Percentiles rank a stretch among this genome's conserved stretches.
Evolutionary conservation across 2,329 filamentous ascomycete genomes (phyloP).

Genomic region (Cladosporium sp.): DNA sequence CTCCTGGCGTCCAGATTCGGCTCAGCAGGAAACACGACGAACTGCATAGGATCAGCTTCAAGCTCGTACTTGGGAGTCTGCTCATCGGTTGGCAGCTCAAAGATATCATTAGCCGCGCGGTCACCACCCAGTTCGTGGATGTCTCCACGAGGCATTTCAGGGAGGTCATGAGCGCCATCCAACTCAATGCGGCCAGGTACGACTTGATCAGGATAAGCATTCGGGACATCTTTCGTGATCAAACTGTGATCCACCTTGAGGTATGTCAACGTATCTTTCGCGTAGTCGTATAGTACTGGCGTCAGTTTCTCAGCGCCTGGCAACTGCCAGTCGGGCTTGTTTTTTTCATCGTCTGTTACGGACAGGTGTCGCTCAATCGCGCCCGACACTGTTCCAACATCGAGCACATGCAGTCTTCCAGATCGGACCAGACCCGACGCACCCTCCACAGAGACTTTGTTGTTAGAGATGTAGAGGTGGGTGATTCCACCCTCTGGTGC

Average conservation of each 20-base stretch:
- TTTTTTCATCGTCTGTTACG: constrained; percentile 16
- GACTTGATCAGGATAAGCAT: constrained; percentile 16
- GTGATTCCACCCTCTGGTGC: constrained; percentile 53
- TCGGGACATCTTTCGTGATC: constrained; percentile 38
- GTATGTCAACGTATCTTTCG: constrained; percentile 42
- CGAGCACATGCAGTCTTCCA: constrained; percentile 50
- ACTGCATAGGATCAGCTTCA: constrained; percentile 33
- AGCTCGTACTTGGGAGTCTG: constrained; percentile 33
- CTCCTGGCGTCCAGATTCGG: constrained; percentile 35
- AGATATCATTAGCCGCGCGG: constrained; percentile 18
- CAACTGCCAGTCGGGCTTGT: constrained; percentile 28
- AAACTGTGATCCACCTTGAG: constrained; percentile 54
- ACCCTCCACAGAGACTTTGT: constrained; percentile 53
- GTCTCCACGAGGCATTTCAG: constrained; percentile 16
- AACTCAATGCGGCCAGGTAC: constrained; percentile 27
- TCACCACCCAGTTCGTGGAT: constrained; percentile 29
- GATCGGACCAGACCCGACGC: constrained; percentile 51
- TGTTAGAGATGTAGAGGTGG: constrained; percentile 56
- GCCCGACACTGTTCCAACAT: constrained; percentile 48
- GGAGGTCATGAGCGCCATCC: constrained; percentile 19
- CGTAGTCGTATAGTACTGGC: constrained; percentile 45
- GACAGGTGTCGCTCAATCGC: constrained; percentile 24
- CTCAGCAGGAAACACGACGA: constrained; percentile 29
- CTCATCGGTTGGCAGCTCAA: constrained; percentile 24
- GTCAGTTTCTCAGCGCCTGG: constrained; percentile 54